These are phyloP conservation scores for Pichia membranifaciens DNA, from an alignment of 805 yeast species.

Conservation along the genomic window DNA sequence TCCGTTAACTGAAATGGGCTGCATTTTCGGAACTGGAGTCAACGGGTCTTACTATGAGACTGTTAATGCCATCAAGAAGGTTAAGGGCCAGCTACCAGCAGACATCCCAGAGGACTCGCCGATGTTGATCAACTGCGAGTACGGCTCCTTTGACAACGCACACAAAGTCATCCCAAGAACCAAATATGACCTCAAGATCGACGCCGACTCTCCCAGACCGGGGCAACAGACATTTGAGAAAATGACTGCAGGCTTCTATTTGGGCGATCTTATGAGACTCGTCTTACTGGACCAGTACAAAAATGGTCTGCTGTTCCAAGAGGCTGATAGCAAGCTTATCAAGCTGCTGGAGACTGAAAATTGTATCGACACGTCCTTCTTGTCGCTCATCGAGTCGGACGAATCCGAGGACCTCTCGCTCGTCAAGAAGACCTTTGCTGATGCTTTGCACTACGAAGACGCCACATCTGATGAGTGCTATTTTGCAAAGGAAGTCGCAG, in stretches of 20 bases:
- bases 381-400: conserved; percentile 84
- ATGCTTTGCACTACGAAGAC: conserved; percentile 47
- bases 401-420: conserved; percentile 80
- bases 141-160: conserved; percentile 96
- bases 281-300: conserved; percentile 67
- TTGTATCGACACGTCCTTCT: conserved; percentile 83
- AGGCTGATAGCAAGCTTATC: conserved; percentile 49
- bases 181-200: conserved; percentile 76
- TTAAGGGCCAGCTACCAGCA: conserved; percentile 61
- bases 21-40: conserved; percentile 97
- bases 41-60: conserved; percentile 94
- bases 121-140: conserved; percentile 98
- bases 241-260: conserved; percentile 95
- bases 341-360: conserved; percentile 55
- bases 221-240: conserved; percentile 96
- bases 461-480: conserved; percentile 80
- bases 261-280: conserved; percentile 88
- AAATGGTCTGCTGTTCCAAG: conserved; percentile 60
- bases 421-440: conserved; percentile 59
- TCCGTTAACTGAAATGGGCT: conserved; percentile 87
- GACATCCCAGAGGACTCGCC: conserved; percentile 65
- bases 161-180: conserved; percentile 86
- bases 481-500: conserved; percentile 75
- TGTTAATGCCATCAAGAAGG: conserved; percentile 72
- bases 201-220: conserved; percentile 90